These are phyloP conservation scores for Trichoderma erinaceum DNA, from an alignment of 495 filamentous ascomycete species.

Conservation along the genomic window DNA sequence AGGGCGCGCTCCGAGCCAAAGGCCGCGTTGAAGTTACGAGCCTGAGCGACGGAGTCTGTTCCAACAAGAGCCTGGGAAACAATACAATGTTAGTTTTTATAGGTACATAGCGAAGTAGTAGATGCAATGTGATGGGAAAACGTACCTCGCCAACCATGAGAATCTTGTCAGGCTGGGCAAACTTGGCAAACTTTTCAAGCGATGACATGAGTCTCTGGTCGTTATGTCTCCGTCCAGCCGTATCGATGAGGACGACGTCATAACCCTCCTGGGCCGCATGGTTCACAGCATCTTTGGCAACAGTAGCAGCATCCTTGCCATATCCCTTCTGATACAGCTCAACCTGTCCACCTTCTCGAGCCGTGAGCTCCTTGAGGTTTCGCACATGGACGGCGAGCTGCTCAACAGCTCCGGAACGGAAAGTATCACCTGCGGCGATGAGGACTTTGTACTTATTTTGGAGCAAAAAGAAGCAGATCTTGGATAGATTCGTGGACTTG, in stretches of 20 bases:
- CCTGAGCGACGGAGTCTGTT: slow-evolving; percentile 89
- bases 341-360: slow-evolving; percentile 73
- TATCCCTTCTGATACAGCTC: slow-evolving; percentile 96
- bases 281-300: slow-evolving; percentile 85
- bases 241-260: slow-evolving; percentile 95
- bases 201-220: slow-evolving; percentile 91
- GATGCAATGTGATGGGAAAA: slow-evolving; percentile 17
- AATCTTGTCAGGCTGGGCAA: slow-evolving; percentile 94
- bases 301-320: slow-evolving; percentile 91
- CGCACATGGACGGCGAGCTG: slow-evolving; percentile 90
- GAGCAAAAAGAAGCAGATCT: slow-evolving; percentile 93
- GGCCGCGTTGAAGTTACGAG: slow-evolving; percentile 86
- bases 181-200: slow-evolving; percentile 93
- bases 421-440: slow-evolving; percentile 93
- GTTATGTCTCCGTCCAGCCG: slow-evolving; percentile 90
- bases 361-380: slow-evolving; percentile 78
- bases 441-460: slow-evolving; percentile 96
- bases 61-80: slow-evolving; percentile 71
- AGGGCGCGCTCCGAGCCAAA: slow-evolving; percentile 75
- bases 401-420: slow-evolving; percentile 95
- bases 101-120: no score
- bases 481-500: slow-evolving; percentile 93
- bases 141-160: slow-evolving; percentile 90
- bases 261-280: slow-evolving; percentile 68
- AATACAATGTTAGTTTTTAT: neutral